Evolutionary conservation across 345 rosid genomes (phyloP).

Genomic region (Anastatica hierochuntica): DNA sequence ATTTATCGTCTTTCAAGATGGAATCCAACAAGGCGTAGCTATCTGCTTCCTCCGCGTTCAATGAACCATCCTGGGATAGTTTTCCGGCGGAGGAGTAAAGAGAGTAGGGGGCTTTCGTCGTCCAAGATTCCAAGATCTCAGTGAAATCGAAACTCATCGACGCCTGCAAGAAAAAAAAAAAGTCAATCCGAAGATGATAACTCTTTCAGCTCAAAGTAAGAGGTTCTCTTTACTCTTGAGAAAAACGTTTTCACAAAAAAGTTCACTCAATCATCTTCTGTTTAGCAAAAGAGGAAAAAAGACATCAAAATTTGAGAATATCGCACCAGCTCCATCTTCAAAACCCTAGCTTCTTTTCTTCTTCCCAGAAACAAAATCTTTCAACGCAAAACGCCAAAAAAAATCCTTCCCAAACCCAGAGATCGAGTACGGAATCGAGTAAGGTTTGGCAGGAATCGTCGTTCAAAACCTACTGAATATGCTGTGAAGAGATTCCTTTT

Average conservation of each 20-base stretch:
- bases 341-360: conserved; percentile 23
- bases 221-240: no score
- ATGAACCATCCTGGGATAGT: background rate
- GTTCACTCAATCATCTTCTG: background rate
- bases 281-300: background rate
- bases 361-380: background rate
- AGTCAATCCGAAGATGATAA: no score
- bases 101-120: conserved; percentile 4
- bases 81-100: conserved; percentile 12
- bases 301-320: background rate
- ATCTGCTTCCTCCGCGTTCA: no score
- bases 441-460: background rate
- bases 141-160: conserved; percentile 10
- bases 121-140: conserved; percentile 17
- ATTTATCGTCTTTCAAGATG: conserved; percentile 37
- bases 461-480: no score
- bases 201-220: no score
- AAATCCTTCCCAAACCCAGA: no score
- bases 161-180: conserved; percentile 22
- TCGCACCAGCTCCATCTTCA: conserved; percentile 40
- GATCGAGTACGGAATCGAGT: background rate
- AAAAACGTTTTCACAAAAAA: background rate
- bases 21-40: conserved; percentile 30
- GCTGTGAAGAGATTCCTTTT: background rate
- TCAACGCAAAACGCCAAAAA: background rate